A percentile compares a stretch with the other conserved stretches of the same genome.
phyloP scores from a whole-genome alignment of 805 yeast species.

The Saturnispora saitoi region DNA sequence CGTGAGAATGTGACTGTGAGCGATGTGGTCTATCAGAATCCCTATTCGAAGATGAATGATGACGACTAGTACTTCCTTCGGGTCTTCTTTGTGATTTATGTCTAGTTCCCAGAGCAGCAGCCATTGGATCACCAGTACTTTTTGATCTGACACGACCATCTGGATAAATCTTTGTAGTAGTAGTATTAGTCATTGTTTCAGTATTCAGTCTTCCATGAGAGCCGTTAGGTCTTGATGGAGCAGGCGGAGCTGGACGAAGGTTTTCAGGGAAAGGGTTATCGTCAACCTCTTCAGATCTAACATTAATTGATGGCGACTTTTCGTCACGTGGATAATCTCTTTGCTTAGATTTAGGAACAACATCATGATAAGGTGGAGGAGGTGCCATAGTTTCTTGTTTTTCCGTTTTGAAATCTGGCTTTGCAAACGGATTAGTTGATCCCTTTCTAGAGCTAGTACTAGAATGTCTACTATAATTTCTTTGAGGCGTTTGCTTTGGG shows the following conservation, averaged over 20 bases:
- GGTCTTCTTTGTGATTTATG: slow-evolving; percentile 3
- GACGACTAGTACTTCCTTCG: slow-evolving; percentile 7
- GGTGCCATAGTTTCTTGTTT: slow-evolving; percentile 28
- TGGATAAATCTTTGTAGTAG: slow-evolving; percentile 22
- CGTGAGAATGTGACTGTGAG: slow-evolving; percentile 30
- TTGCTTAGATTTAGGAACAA: slow-evolving; percentile 35
- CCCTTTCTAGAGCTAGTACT: slow-evolving; percentile 12
- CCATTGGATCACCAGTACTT: slow-evolving; percentile 22
- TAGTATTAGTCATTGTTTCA: slow-evolving; percentile 17
- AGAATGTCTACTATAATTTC: slow-evolving; percentile 15
- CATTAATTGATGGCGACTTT: slow-evolving; percentile 47
- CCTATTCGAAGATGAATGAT: slow-evolving; percentile 13
- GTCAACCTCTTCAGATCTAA: slow-evolving; percentile 17
- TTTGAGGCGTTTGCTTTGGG: slow-evolving; percentile 5
- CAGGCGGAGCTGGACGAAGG: slow-evolving; percentile 13
- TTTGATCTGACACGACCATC: slow-evolving; percentile 28
- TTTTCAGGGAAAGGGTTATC: slow-evolving; percentile 23
- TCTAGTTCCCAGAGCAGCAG: not conserved
- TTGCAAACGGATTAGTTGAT: slow-evolving; percentile 13
- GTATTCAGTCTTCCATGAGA: slow-evolving; percentile 6
- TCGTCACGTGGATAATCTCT: slow-evolving; percentile 30
- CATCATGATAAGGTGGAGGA: slow-evolving; percentile 70
- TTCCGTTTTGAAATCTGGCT: not conserved
- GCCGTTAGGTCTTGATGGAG: slow-evolving; percentile 2
- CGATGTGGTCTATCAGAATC: slow-evolving; percentile 19